A percentile compares a stretch with the other conserved stretches of the same genome.
phyloP scores from a whole-genome alignment of 169 alveolate genomes.

The Cyclospora cayetanensis region DNA sequence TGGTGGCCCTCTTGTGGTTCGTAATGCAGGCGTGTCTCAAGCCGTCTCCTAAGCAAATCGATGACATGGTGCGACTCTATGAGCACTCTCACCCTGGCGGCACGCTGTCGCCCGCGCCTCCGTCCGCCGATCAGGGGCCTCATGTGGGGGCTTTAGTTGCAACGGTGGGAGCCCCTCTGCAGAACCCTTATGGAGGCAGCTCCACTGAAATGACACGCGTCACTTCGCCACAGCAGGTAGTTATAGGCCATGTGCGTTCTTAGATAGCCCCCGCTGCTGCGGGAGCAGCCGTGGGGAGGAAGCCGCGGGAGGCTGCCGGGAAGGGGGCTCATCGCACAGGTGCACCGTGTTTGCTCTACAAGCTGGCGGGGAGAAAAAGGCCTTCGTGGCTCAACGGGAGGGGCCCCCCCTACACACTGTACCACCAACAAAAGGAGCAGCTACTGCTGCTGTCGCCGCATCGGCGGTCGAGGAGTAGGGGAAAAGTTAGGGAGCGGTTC shows the following conservation, averaged over 20 bases:
- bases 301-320: too few species aligned
- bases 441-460: too few species aligned
- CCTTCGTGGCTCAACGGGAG: too few species aligned
- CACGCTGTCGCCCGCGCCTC: background rate
- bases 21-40: background rate
- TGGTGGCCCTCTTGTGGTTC: background rate
- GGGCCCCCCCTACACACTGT: too few species aligned
- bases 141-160: background rate
- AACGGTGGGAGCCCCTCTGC: background rate
- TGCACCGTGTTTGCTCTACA: too few species aligned
- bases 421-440: too few species aligned
- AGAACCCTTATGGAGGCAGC: background rate
- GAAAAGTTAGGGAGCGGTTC: too few species aligned
- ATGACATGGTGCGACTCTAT: background rate
- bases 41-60: background rate
- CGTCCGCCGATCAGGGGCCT: background rate
- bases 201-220: background rate
- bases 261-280: background rate
- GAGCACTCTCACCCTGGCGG: background rate
- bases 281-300: background rate
- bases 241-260: background rate
- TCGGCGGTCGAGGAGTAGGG: too few species aligned
- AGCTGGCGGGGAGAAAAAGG: too few species aligned
- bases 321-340: too few species aligned
- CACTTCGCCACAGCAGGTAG: background rate